These are phyloP conservation scores for Aureococcus anophagefferens DNA, from an alignment of 108 stramenopile species.

Conservation along the genomic window DNA sequence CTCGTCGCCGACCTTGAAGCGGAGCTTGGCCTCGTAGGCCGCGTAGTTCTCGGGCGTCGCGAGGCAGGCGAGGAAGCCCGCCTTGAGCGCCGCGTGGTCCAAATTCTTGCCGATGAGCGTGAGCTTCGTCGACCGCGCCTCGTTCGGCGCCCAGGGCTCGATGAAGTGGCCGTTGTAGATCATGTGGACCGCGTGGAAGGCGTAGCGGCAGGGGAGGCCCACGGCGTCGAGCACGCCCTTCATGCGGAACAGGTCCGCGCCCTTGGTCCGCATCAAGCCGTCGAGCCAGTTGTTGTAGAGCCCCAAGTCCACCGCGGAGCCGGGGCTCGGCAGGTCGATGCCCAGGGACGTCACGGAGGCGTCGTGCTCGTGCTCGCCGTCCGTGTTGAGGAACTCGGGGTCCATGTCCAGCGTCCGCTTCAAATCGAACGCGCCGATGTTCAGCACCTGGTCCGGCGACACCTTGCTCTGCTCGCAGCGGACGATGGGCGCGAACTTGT, in stretches of 20 bases:
- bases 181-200: too few species aligned
- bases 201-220: constrained; percentile 27
- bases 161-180: constrained; percentile 11
- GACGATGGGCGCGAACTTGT: constrained; percentile 47
- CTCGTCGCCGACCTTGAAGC: constrained; percentile 60
- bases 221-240: constrained; percentile 44
- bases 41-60: background rate
- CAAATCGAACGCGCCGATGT: constrained; percentile 22
- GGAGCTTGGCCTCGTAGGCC: constrained; percentile 8
- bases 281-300: constrained; percentile 10
- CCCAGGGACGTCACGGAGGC: background rate
- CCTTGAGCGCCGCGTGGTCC: constrained; percentile 5
- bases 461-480: constrained; percentile 20
- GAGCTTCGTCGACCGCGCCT: constrained; percentile 9
- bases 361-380: constrained; percentile 1
- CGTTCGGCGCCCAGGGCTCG: constrained; percentile 9
- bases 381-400: constrained; percentile 13
- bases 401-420: constrained; percentile 28
- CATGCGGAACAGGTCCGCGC: constrained; percentile 30
- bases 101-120: constrained; percentile 32
- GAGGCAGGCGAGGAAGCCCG: constrained; percentile 13
- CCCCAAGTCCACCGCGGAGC: background rate
- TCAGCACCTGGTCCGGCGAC: too few species aligned
- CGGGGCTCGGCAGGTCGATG: background rate
- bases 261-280: constrained; percentile 4